Evolutionary conservation across 2,329 filamentous ascomycete genomes (phyloP).

Genomic region (Lecanoromycetidae sp.): DNA sequence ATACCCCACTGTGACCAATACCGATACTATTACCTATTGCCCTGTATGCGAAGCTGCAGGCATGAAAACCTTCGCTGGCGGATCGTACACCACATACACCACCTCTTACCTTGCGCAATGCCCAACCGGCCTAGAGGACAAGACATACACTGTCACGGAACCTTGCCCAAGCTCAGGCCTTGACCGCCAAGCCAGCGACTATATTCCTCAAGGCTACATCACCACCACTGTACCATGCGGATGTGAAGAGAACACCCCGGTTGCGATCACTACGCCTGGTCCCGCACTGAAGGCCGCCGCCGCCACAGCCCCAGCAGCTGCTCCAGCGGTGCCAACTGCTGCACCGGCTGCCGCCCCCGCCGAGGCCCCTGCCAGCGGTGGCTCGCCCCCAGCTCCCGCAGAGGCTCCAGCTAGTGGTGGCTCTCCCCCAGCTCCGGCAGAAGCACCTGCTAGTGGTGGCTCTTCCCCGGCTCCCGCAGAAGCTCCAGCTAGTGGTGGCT

Average conservation of each 20-base stretch:
- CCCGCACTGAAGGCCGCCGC: constrained; percentile 9
- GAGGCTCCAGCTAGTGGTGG: background rate
- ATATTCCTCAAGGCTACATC: constrained; percentile 20
- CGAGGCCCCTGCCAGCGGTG: background rate
- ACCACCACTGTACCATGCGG: constrained; percentile 19
- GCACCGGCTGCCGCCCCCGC: background rate
- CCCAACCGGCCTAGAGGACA: constrained; percentile 18
- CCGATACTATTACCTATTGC: too few species aligned
- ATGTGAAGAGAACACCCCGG: constrained; percentile 15
- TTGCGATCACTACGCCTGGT: constrained; percentile 17
- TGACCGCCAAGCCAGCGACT: constrained; percentile 11
- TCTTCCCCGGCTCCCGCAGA: background rate
- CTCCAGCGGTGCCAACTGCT: constrained; percentile 1
- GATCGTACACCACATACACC: constrained; percentile 20
- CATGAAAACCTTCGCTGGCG: constrained; percentile 16
- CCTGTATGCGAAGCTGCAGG: constrained; percentile 11
- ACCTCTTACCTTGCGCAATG: constrained; percentile 22
- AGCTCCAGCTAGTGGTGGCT: background rate
- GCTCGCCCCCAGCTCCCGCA: background rate
- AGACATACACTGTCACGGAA: constrained; percentile 26
- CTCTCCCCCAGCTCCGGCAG: background rate
- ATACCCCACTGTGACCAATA: too few species aligned
- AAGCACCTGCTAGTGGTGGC: background rate
- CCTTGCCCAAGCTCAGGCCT: constrained; percentile 19
- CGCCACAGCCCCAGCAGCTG: constrained; percentile 2